Evolutionary conservation across 2,329 filamentous ascomycete species (phyloP).

Genomic region (Beauveria bassiana): DNA sequence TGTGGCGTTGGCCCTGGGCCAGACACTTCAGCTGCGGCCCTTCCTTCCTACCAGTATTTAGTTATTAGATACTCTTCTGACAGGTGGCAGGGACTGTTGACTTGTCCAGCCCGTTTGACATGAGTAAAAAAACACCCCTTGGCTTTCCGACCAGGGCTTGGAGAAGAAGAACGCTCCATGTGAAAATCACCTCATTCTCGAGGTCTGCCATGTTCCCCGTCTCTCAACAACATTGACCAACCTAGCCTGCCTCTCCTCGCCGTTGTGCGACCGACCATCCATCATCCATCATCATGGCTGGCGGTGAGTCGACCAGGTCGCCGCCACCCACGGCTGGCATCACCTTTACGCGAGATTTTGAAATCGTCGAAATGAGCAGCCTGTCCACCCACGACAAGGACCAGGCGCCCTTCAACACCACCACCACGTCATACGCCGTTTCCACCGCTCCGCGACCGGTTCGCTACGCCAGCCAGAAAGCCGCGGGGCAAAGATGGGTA

Average conservation of each 20-base stretch:
- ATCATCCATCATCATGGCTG: constrained; percentile 1
- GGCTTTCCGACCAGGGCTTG: background rate
- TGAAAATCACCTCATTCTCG: background rate
- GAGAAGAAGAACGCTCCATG: background rate
- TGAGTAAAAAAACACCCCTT: background rate
- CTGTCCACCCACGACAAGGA: constrained; percentile 7
- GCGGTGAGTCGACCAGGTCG: background rate
- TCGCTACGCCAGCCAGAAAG: constrained; percentile 8
- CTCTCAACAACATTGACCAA: background rate
- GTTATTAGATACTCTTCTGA: background rate
- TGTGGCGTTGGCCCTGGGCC: background rate
- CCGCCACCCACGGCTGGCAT: constrained; percentile 9
- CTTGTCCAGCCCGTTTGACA: constrained; percentile 6
- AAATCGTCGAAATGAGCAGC: constrained; percentile 10
- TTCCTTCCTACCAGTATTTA: background rate
- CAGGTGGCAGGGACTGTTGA: background rate
- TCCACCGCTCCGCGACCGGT: constrained; percentile 6
- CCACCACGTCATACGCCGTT: constrained; percentile 5
- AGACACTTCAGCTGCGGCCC: background rate
- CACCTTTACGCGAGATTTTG: constrained; percentile 9
- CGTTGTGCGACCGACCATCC: background rate
- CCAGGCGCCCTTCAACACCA: background rate
- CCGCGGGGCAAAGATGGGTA: constrained; percentile 6
- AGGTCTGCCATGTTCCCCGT: background rate
- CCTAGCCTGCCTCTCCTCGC: background rate